Percentiles rank a stretch among this genome's conserved stretches.
phyloP scores from a whole-genome alignment of 345 rosid species.

The Eucalyptus globulus region DNA sequence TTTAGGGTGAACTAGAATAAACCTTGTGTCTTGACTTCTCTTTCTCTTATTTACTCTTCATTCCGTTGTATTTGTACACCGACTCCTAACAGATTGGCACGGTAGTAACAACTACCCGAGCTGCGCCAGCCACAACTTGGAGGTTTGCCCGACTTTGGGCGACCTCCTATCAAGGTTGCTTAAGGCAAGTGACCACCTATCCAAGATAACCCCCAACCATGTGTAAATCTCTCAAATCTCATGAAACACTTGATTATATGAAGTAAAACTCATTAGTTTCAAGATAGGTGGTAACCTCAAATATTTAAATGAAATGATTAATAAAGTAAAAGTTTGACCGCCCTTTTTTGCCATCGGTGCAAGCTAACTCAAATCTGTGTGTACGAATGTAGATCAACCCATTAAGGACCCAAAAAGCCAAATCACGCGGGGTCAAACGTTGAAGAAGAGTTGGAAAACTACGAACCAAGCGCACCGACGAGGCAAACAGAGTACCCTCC shows the following conservation, averaged over 20 bases:
- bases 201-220: not conserved
- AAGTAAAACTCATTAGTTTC: not conserved
- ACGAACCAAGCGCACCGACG: not conserved
- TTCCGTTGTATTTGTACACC: not conserved
- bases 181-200: no score
- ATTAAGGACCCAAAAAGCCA: not conserved
- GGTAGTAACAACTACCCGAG: not conserved
- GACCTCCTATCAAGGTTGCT: not conserved
- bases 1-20: not conserved
- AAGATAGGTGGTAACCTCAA: not conserved
- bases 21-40: not conserved
- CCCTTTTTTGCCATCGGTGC: not conserved
- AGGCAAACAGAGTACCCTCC: not conserved
- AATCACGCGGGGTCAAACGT: not conserved
- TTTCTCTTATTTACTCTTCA: not conserved
- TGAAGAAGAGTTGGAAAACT: not conserved
- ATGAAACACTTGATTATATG: not conserved
- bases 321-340: not conserved
- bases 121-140: not conserved
- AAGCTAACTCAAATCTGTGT: not conserved
- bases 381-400: not conserved
- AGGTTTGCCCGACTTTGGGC: not conserved
- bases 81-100: not conserved
- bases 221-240: not conserved
- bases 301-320: not conserved